Evolutionary conservation across 2,329 filamentous ascomycete genomes (phyloP).

Genomic region (Magnaporthiopsis incrustans): DNA sequence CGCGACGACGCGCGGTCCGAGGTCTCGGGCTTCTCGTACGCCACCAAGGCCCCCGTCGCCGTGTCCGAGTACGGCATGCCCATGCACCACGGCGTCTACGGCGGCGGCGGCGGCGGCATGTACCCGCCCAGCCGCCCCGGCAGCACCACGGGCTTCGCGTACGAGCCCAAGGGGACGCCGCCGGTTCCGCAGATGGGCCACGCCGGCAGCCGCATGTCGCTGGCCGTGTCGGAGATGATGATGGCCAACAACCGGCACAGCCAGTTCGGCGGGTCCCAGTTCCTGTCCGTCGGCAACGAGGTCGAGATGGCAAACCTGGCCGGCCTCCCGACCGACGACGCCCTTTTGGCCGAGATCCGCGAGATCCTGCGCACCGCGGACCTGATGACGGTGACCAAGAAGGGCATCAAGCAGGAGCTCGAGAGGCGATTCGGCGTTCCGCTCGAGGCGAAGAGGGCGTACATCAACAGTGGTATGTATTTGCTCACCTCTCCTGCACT

Average conservation of each 20-base stretch:
- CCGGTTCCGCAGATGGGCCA: conserved; percentile 41
- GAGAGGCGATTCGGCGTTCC: conserved; percentile 83
- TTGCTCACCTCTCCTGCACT: conserved; percentile 1
- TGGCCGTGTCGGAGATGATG: conserved; percentile 63
- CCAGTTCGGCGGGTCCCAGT: conserved; percentile 52
- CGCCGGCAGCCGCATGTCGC: conserved; percentile 59
- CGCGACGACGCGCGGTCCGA: conserved; percentile 77
- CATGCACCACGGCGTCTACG: conserved; percentile 27
- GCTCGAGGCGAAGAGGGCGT: conserved; percentile 80
- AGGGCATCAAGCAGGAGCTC: conserved; percentile 89
- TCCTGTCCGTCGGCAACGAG: conserved; percentile 40
- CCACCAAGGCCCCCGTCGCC: conserved; percentile 61
- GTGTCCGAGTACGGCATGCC: conserved; percentile 63
- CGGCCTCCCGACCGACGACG: conserved; percentile 79
- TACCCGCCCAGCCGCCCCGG: conserved; percentile 48
- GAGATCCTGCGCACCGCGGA: conserved; percentile 88
- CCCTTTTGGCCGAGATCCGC: conserved; percentile 84
- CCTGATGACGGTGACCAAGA: conserved; percentile 97
- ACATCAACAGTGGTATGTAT: conserved; percentile 83
- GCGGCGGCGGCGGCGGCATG: conserved; percentile 38
- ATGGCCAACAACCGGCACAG: conserved; percentile 43
- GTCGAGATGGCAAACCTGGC: conserved; percentile 69
- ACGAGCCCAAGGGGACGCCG: conserved; percentile 35
- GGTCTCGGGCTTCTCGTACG: conserved; percentile 89
- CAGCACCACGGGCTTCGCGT: conserved; percentile 41